Evolutionary conservation across 495 filamentous ascomycete genomes (phyloP).

Genomic region (Mytilinidion resinicola): DNA sequence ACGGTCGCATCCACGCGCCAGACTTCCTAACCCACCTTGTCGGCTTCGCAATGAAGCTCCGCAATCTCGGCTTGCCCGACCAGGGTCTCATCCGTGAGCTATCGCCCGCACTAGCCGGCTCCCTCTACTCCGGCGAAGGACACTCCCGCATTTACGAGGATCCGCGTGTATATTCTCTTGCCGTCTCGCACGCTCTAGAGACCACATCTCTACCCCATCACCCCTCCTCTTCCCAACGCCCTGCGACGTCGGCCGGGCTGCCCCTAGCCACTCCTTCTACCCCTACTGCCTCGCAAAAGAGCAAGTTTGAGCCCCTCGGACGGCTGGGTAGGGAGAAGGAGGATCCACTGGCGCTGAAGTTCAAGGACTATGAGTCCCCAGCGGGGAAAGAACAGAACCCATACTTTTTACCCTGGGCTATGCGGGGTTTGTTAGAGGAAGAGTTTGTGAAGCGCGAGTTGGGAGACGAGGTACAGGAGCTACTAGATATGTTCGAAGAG

Average conservation of each 20-base stretch:
- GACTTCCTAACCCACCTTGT: conserved; percentile 91
- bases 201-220: conserved; percentile 48
- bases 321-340: conserved; percentile 34
- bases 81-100: conserved; percentile 91
- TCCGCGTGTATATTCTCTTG: conserved; percentile 76
- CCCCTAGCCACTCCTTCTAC: conserved; percentile 3
- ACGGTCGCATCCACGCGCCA: conserved; percentile 84
- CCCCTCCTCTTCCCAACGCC: conserved; percentile 6
- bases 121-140: conserved; percentile 84
- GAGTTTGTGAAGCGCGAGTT: conserved; percentile 80
- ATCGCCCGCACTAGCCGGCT: conserved; percentile 80
- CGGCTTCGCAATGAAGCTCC: conserved; percentile 85
- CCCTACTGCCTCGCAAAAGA: not conserved
- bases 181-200: conserved; percentile 78
- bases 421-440: conserved; percentile 88
- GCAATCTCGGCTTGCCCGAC: conserved; percentile 85
- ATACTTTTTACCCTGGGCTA: conserved; percentile 87
- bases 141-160: conserved; percentile 94
- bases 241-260: conserved; percentile 3
- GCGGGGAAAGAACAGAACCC: conserved; percentile 54
- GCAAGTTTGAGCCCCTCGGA: not conserved
- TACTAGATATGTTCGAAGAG: conserved; percentile 82
- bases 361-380: conserved; percentile 25
- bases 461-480: conserved; percentile 64
- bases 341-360: conserved; percentile 24